A percentile compares a stretch with the other conserved stretches of the same genome.
Conservation (phyloP, 805 yeast species). For the Schizosaccharomyces cryophilus region DNA sequence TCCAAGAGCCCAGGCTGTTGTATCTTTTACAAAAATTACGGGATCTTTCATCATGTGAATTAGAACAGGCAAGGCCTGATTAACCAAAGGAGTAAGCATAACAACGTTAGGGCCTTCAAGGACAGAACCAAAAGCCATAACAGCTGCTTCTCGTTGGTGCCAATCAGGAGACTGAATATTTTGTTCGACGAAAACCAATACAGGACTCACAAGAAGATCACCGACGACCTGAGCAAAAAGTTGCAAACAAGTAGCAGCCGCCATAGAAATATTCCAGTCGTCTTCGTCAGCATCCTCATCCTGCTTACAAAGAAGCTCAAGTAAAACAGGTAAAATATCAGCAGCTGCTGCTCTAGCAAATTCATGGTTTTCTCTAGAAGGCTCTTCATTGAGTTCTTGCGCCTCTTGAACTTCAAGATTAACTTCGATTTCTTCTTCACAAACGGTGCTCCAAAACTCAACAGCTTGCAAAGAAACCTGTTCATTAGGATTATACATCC, state of each 20-base stretch:
- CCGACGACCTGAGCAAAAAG: conserved; percentile 81
- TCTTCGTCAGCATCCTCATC: conserved; percentile 78
- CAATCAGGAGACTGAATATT: conserved; percentile 40
- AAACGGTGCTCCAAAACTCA: conserved; percentile 98
- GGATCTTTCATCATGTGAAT: conserved; percentile 50
- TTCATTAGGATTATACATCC: conserved; percentile 69
- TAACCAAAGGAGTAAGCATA: conserved; percentile 40
- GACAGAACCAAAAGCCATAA: conserved; percentile 95
- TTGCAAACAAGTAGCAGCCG: conserved; percentile 92
- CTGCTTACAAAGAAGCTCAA: conserved; percentile 59
- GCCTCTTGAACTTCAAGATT: conserved; percentile 23
- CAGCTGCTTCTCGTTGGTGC: conserved; percentile 90
- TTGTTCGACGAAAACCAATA: conserved; percentile 57
- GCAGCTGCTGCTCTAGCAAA: conserved; percentile 67
- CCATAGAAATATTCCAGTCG: conserved; percentile 95
- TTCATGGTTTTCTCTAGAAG: conserved; percentile 34
- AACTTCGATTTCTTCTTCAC: conserved; percentile 83
- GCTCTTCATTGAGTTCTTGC: conserved; percentile 21
- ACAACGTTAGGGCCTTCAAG: conserved; percentile 38
- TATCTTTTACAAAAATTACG: conserved; percentile 69
- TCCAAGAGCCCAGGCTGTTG: conserved; percentile 96
- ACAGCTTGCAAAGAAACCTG: conserved; percentile 93
- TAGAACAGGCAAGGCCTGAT: conserved; percentile 65
- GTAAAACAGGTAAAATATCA: conserved; percentile 70
- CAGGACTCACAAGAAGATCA: conserved; percentile 62